phyloP scores from a whole-genome alignment of 2,329 filamentous ascomycete species.

The Xylariaceae sp. region DNA sequence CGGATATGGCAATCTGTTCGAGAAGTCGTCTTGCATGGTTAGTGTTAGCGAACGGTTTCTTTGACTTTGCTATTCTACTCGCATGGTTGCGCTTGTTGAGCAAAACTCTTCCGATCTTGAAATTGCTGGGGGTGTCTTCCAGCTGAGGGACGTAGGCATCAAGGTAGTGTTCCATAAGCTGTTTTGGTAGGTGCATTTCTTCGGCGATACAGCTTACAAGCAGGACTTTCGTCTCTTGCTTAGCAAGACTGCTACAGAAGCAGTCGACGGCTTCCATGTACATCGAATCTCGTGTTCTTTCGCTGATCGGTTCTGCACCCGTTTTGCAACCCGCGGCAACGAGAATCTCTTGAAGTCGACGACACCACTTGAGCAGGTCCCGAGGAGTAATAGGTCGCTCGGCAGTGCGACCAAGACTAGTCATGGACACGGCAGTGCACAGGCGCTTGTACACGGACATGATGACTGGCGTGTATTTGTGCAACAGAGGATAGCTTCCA shows the following conservation, averaged over 20 bases:
- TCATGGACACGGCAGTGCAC: conserved; percentile 34
- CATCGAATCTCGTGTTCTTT: conserved; percentile 71
- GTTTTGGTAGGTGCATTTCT: conserved; percentile 79
- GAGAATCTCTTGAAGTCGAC: conserved; percentile 65
- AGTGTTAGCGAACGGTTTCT: conserved; percentile 78
- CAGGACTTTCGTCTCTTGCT: conserved; percentile 52
- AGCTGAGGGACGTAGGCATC: conserved; percentile 65
- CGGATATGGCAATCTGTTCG: conserved; percentile 80
- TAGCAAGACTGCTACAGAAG: conserved; percentile 76
- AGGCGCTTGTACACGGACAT: conserved; percentile 55
- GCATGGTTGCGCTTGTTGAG: conserved; percentile 55
- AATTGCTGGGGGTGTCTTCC: conserved; percentile 51
- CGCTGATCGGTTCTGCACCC: conserved; percentile 65
- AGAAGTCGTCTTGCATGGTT: conserved; percentile 77
- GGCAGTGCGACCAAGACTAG: conserved; percentile 34
- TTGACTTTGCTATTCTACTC: conserved; percentile 46
- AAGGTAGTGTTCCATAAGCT: conserved; percentile 74
- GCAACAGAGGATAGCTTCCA: conserved; percentile 64
- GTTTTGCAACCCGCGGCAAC: conserved; percentile 55
- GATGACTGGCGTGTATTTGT: conserved; percentile 55
- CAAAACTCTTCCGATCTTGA: conserved; percentile 62
- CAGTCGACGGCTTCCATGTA: conserved; percentile 93
- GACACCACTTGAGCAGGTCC: conserved; percentile 90
- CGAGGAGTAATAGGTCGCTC: conserved; percentile 49
- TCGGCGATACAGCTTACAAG: conserved; percentile 71